These are phyloP conservation scores for Rosa multiflora DNA, from an alignment of 306 rosid genomes.

Conservation along the genomic window DNA sequence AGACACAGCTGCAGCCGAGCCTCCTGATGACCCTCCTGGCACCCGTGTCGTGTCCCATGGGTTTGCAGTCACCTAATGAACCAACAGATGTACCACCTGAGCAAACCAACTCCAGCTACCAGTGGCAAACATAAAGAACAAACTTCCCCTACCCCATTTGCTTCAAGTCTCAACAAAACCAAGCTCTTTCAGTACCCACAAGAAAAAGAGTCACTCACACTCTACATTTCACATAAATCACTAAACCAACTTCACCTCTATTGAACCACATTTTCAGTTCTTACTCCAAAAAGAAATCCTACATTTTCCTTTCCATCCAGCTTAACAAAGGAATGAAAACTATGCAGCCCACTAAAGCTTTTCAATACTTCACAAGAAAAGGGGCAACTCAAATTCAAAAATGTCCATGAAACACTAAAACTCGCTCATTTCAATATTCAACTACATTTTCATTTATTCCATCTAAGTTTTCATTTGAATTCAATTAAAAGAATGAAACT, in stretches of 20 bases:
- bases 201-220: background rate
- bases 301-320: background rate
- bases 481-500: background rate
- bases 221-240: background rate
- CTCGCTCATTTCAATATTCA: background rate
- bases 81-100: conserved; percentile 82
- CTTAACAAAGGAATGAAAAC: background rate
- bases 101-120: conserved; percentile 78
- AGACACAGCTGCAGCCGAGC: conserved; percentile 98
- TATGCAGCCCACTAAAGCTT: background rate
- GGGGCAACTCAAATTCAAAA: background rate
- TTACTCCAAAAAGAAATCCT: background rate
- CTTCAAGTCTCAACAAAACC: background rate
- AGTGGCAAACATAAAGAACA: conserved; percentile 21
- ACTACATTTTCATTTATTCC: background rate
- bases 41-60: conserved; percentile 96
- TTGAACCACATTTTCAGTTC: background rate
- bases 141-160: background rate
- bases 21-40: conserved; percentile 98
- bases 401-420: background rate
- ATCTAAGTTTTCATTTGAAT: background rate
- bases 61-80: conserved; percentile 94
- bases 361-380: background rate
- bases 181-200: background rate
- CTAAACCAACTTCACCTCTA: background rate